Base-by-base conservation (phyloP, 2,329 filamentous ascomycete species). In the Ophiostoma triangulosporum region DNA sequence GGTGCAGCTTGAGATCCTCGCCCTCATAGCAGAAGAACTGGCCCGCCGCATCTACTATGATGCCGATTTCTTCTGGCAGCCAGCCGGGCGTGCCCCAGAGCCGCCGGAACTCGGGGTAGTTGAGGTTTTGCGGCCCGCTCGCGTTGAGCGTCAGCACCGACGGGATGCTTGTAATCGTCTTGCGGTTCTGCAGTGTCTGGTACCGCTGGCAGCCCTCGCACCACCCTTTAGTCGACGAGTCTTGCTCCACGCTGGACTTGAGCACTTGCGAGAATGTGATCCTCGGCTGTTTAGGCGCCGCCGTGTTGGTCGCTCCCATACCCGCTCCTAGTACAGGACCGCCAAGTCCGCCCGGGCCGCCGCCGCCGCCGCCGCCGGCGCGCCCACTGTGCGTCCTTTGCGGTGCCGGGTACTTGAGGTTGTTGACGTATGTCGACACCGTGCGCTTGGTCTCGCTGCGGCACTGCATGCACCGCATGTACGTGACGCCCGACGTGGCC, bases 21-120 rank as follows among this genome's bases (percentile, higher is more conserved):
- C 93, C 91, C 67, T 98, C 90, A 59, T 89, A 97, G 67, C 90
- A 96, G 67, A 88, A 90, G 64, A 97, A 87, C 63, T 95, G 87
- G n/a, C 88, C 88, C 62, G 46, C 50, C 5, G 87, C 81, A 56
- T 94, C 87, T 54, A 95, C 80, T 54, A 95, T 87, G 62, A 98
- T 80, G 35, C 93, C 93, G 62, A 98, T 90, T 65, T 97, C 89
- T 63, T 93, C 86, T 0, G 93, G 93, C 12, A 98, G 73, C 84
- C 91, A 98, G 15, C 87, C 88, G 0, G 88, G 88, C 12, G 83
- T 88, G 1, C 87, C 81, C 94, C 94, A 98, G 15, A 95, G 74
- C 56, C 85, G 77, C 61, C 84, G 83, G 33, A 88, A 80, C 58
- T 91, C 86, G 2, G 81, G 77, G 46, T 72, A 83, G 5, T 76